phyloP scores from a whole-genome alignment of 495 filamentous ascomycete genomes.

The Durotheca rogersii region DNA sequence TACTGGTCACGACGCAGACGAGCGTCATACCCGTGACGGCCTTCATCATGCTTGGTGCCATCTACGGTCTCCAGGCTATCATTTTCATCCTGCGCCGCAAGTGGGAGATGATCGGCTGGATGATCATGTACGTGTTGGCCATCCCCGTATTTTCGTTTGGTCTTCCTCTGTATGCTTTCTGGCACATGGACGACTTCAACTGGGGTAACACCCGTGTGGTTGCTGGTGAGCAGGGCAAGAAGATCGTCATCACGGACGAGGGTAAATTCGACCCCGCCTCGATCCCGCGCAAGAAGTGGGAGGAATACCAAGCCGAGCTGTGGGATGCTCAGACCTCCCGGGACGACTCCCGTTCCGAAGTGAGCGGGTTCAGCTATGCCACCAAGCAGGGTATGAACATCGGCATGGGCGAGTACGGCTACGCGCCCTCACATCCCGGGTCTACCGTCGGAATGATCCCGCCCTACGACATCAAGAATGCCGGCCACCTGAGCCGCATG shows the following conservation, averaged over 20 bases:
- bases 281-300: slow-evolving; percentile 98
- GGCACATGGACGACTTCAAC: slow-evolving; percentile 99
- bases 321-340: slow-evolving; percentile 88
- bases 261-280: slow-evolving; percentile 94
- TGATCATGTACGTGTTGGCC: slow-evolving; percentile 92
- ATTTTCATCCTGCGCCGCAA: slow-evolving; percentile 95
- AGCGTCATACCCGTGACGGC: slow-evolving; percentile 74
- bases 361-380: slow-evolving; percentile 86
- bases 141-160: slow-evolving; percentile 90
- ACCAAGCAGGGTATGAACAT: slow-evolving; percentile 69
- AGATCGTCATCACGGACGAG: slow-evolving; percentile 93
- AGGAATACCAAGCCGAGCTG: slow-evolving; percentile 96
- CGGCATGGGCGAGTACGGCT: slow-evolving; percentile 63
- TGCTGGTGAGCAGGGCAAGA: slow-evolving; percentile 90
- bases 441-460: slow-evolving; percentile 64
- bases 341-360: slow-evolving; percentile 82
- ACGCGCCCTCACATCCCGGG: slow-evolving; percentile 65
- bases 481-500: slow-evolving; percentile 61
- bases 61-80: slow-evolving; percentile 95
- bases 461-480: slow-evolving; percentile 36
- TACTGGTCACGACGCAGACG: slow-evolving; percentile 60
- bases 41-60: slow-evolving; percentile 85
- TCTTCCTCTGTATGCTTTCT: slow-evolving; percentile 94
- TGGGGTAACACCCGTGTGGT: slow-evolving; percentile 98
- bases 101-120: slow-evolving; percentile 99